Base-by-base conservation (phyloP, 2,329 filamentous ascomycete species). In the Colletotrichum kahawae region DNA sequence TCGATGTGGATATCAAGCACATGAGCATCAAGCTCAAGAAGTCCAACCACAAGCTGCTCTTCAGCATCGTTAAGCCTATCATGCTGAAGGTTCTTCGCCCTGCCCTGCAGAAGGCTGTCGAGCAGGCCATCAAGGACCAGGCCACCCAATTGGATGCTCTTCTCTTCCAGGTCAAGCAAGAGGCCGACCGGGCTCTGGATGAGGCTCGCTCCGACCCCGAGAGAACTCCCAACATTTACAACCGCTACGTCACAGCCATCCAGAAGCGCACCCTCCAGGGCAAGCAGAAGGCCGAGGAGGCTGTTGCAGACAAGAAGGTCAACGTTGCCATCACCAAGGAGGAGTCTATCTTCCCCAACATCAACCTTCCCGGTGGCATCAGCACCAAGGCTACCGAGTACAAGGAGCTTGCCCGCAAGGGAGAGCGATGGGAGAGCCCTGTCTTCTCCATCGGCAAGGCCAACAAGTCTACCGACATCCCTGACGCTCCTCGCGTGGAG, bases 301-400 rank as follows among this genome's bases (percentile, higher is more conserved):
- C 87, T 12, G 84, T 86, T 3, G 87, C 91, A 27, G 91, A 94
- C 79, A 95, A 92, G 82, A 92, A 94, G 86, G 92, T 96, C 83
- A 97, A 97, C 83, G 87, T 96, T 59, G 94, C 94, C n/a, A 87
- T 96, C 77, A 97, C 95, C 54, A 92, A 95, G 85, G 91, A 98
- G 79, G 95, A 98, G 82, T 96, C 94, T 78, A 95, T 91, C 78
- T 98, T 99, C 93, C 94, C 95, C 81, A 88, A 96, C 82, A 93
- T 99, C 82, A 90, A 93, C 72, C 89, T 99, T 7, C 95, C 96
- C 31, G 94, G 94, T 36, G 96, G 95, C 70, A 96, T 98, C 83
- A 97, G 94, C 79, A 93, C 92, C 87, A 98, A 98, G 91, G 96
- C 96, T 12, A 97, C 95, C 29, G 95, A 98, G 85, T 98, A 97